phyloP scores from a whole-genome alignment of 1,284 basidiomycete species.

The Ustilago vetiveriae region DNA sequence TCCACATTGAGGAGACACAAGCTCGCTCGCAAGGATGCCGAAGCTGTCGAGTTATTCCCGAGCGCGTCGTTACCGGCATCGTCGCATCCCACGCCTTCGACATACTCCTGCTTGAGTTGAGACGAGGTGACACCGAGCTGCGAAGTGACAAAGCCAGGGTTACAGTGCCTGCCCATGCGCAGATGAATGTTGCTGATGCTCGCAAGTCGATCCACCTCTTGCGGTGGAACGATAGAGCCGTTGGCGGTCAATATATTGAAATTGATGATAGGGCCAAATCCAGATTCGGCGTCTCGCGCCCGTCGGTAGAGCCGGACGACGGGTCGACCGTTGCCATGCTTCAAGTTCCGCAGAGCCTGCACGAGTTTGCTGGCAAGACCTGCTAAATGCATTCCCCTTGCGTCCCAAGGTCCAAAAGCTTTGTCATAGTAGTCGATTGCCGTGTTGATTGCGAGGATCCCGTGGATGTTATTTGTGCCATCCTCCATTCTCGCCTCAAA shows the following conservation, averaged over 20 bases:
- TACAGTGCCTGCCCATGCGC: constrained; percentile 56
- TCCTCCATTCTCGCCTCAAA: constrained; percentile 47
- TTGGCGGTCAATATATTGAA: constrained; percentile 41
- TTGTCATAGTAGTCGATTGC: constrained; percentile 33
- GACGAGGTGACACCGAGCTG: constrained; percentile 32
- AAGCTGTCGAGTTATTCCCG: constrained; percentile 7
- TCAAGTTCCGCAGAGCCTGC: constrained; percentile 12
- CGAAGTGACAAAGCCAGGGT: constrained; percentile 47
- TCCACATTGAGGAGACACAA: constrained; percentile 47
- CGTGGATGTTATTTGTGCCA: constrained; percentile 53
- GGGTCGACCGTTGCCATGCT: constrained; percentile 36
- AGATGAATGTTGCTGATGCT: constrained; percentile 54
- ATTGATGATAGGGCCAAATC: constrained; percentile 49
- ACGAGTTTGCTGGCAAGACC: constrained; percentile 20
- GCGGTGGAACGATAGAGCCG: constrained; percentile 35
- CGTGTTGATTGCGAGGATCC: constrained; percentile 40
- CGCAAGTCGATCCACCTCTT: constrained; percentile 50
- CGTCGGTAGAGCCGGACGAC: constrained; percentile 26
- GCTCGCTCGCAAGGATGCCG: constrained; percentile 42
- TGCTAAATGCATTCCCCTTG: constrained; percentile 18
- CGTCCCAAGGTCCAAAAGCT: constrained; percentile 28
- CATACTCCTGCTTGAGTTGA: constrained; percentile 42
- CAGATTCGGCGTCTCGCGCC: not conserved
- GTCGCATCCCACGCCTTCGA: constrained; percentile 52
- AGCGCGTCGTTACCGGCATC: constrained; percentile 16